Percentiles rank a stretch among this genome's conserved stretches.
These are phyloP conservation scores for Russula lepida DNA, from an alignment of 768 basidiomycete genomes.

Conservation along the genomic window DNA sequence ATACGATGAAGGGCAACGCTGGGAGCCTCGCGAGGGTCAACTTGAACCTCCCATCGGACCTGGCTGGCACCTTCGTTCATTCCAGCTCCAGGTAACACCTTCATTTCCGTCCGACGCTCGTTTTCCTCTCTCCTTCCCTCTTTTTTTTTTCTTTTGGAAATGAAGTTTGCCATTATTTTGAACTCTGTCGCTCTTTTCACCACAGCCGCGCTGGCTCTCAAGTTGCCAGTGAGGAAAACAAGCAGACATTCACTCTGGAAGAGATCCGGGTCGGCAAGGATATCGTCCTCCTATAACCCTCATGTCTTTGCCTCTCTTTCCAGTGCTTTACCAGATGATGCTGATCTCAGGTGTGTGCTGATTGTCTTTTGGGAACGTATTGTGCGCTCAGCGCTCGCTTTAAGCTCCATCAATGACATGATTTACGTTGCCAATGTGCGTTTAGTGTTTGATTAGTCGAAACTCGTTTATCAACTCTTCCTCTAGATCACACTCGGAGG, in stretches of 20 bases:
- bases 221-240: slow-evolving; percentile 40
- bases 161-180: slow-evolving; percentile 35
- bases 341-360: slow-evolving; percentile 37
- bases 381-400: neutral
- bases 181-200: slow-evolving; percentile 34
- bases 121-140: slow-evolving; percentile 23
- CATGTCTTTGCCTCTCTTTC: slow-evolving; percentile 27
- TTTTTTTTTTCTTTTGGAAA: slow-evolving; percentile 26
- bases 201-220: slow-evolving; percentile 37
- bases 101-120: slow-evolving; percentile 20
- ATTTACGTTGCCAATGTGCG: slow-evolving; percentile 73
- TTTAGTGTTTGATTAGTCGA: slow-evolving; percentile 5
- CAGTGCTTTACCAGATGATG: slow-evolving; percentile 18
- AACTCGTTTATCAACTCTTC: neutral
- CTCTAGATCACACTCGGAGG: slow-evolving; percentile 59
- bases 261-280: slow-evolving; percentile 29
- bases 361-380: neutral
- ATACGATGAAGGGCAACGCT: no score
- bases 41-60: no score
- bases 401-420: slow-evolving; percentile 65
- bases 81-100: neutral
- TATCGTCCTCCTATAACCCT: slow-evolving; percentile 22
- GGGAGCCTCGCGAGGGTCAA: no score
- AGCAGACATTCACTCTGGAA: slow-evolving; percentile 30
- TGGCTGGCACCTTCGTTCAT: no score